Conservation (phyloP, 2,329 filamentous ascomycete species). For the Massarina eburnea region DNA sequence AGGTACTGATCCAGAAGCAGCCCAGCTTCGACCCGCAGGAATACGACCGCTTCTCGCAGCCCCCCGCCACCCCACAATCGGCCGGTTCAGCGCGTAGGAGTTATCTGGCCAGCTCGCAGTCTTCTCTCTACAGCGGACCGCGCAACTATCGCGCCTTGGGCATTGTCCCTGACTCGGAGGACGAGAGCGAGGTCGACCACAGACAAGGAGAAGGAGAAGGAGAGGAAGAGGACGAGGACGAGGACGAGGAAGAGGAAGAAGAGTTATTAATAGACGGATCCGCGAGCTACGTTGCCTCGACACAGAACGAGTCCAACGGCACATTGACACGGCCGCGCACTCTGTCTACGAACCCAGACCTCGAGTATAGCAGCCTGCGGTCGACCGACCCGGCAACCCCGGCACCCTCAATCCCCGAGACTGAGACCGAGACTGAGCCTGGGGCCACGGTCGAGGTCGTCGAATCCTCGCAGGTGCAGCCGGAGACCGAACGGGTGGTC, state of each 20-base stretch:
- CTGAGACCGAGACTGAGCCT: conserved; percentile 16
- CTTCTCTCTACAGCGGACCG: conserved; percentile 10
- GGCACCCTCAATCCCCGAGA: conserved; percentile 30
- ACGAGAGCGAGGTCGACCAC: not conserved
- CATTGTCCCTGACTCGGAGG: conserved; percentile 27
- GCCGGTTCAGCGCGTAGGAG: not conserved
- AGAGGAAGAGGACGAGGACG: not conserved
- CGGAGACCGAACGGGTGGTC: conserved; percentile 2
- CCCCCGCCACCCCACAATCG: conserved; percentile 2
- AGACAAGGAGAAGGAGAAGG: conserved; percentile 7
- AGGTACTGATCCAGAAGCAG: conserved; percentile 18
- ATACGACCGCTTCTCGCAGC: conserved; percentile 25
- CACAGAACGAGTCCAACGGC: conserved; percentile 19
- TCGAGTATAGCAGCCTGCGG: conserved; percentile 6
- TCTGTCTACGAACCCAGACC: conserved; percentile 7
- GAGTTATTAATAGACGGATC: not conserved
- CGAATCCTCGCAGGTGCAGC: conserved; percentile 10
- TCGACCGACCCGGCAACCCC: conserved; percentile 14
- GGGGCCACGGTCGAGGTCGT: conserved; percentile 2
- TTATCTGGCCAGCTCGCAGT: conserved; percentile 19
- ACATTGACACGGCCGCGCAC: conserved; percentile 5
- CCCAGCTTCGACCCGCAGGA: conserved; percentile 21
- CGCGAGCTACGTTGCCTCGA: conserved; percentile 25
- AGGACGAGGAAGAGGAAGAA: conserved; percentile 8
- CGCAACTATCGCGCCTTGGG: conserved; percentile 16